Conservation (phyloP, 208 protist species). For the Trypanosoma avium region DNA sequence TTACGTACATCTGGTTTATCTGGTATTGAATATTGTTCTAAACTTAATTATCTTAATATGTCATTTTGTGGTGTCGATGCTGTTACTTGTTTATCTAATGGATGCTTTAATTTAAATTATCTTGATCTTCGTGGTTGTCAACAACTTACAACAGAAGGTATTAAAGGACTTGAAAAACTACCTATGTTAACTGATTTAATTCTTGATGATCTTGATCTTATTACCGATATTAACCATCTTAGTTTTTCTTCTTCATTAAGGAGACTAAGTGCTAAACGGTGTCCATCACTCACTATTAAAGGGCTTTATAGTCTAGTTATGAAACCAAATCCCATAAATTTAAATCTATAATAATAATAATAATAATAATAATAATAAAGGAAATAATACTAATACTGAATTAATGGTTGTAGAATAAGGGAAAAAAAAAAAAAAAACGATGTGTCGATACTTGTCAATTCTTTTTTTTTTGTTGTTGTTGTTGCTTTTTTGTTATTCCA, state of each 20-base stretch:
- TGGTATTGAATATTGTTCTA: slow-evolving; percentile 35
- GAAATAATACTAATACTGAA: background rate
- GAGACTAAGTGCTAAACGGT: slow-evolving; percentile 11
- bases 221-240: slow-evolving; percentile 14
- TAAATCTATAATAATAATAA: slow-evolving; percentile 1
- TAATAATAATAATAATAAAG: background rate
- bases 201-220: slow-evolving; percentile 31
- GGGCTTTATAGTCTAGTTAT: slow-evolving; percentile 1
- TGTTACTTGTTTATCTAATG: slow-evolving; percentile 30
- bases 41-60: slow-evolving; percentile 46
- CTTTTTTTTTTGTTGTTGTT: background rate
- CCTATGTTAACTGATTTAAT: slow-evolving; percentile 36
- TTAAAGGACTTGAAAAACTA: slow-evolving; percentile 41
- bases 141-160: slow-evolving; percentile 22
- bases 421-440: background rate
- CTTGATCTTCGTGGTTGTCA: slow-evolving; percentile 36
- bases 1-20: slow-evolving; percentile 34
- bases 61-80: slow-evolving; percentile 35
- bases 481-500: background rate
- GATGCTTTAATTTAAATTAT: slow-evolving; percentile 32
- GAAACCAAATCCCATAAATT: background rate
- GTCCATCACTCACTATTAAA: slow-evolving; percentile 8
- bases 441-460: background rate
- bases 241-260: background rate
- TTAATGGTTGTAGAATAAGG: background rate